Percentiles rank a stretch among this genome's conserved stretches.
These are phyloP conservation scores for Scedosporium aurantiacum DNA, from an alignment of 2,329 filamentous ascomycete species.

Conservation along the genomic window DNA sequence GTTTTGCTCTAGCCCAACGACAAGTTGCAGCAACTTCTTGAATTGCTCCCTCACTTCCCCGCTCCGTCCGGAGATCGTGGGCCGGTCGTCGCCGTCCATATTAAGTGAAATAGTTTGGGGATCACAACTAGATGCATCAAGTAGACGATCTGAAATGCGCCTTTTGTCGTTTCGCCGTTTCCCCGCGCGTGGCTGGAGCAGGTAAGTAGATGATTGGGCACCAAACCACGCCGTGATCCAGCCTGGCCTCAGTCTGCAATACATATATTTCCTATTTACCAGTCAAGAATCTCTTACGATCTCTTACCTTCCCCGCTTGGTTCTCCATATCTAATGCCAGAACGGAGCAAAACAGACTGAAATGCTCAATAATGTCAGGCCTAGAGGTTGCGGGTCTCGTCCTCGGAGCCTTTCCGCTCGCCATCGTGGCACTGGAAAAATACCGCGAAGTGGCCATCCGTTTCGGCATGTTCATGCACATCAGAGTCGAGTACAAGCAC, in stretches of 20 bases:
- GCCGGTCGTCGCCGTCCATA: not conserved
- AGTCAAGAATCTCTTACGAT: too few relatives aligned
- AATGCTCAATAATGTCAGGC: constrained; percentile 8
- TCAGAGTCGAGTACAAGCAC: constrained; percentile 7
- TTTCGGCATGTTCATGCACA: constrained; percentile 4
- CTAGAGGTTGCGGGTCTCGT: constrained; percentile 12
- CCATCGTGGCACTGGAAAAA: constrained; percentile 9
- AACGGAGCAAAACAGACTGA: too few relatives aligned
- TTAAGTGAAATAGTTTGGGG: not conserved
- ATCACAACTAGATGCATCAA: too few relatives aligned
- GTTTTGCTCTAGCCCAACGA: too few relatives aligned
- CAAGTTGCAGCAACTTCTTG: not conserved
- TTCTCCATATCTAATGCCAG: too few relatives aligned
- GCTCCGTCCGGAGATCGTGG: not conserved
- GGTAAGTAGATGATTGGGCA: not conserved
- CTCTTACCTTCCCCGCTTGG: too few relatives aligned
- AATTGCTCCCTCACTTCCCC: not conserved
- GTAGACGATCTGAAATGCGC: not conserved
- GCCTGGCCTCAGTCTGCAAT: too few relatives aligned
- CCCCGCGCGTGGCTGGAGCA: not conserved
- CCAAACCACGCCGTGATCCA: not conserved
- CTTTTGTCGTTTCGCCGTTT: not conserved
- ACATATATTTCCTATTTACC: too few relatives aligned
- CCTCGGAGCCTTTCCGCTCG: constrained; percentile 10
- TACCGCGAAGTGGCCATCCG: constrained; percentile 8